Evolutionary conservation across 2,329 filamentous ascomycete genomes (phyloP).

Genomic region (Colletotrichum brevisporum): DNA sequence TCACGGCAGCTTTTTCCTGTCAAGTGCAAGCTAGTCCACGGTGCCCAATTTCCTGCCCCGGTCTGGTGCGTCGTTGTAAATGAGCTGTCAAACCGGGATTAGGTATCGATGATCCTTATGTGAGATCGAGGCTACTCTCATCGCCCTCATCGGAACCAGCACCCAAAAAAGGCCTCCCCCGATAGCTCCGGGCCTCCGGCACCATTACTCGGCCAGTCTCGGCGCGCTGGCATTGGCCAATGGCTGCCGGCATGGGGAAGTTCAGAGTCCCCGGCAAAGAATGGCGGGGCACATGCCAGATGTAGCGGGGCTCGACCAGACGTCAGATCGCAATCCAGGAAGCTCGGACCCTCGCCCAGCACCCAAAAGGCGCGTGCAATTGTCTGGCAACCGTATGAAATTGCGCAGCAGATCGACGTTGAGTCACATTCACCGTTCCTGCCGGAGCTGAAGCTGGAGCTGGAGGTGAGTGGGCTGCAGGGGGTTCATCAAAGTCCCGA

Average conservation of each 20-base stretch:
- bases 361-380: conserved; percentile 29
- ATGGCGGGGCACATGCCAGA: conserved; percentile 37
- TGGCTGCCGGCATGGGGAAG: conserved; percentile 15
- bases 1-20: too few relatives aligned
- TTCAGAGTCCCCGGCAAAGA: conserved; percentile 18
- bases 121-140: conserved; percentile 5
- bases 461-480: neutral
- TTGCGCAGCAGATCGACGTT: conserved; percentile 19
- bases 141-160: conserved; percentile 29
- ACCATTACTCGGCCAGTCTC: conserved; percentile 24
- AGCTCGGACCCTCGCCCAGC: conserved; percentile 29
- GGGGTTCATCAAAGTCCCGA: neutral
- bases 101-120: conserved; percentile 34
- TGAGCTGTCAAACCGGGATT: conserved; percentile 23
- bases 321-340: conserved; percentile 37
- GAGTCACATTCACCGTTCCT: conserved; percentile 18
- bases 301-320: conserved; percentile 30
- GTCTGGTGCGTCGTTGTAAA: neutral
- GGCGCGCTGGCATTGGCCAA: conserved; percentile 35
- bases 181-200: conserved; percentile 28
- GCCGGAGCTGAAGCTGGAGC: neutral
- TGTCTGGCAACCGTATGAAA: conserved; percentile 23
- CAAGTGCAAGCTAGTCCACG: too few relatives aligned
- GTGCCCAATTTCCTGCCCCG: too few relatives aligned
- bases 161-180: conserved; percentile 14